Conservation (phyloP, 306 rosid species). For the Medicago arabica region DNA sequence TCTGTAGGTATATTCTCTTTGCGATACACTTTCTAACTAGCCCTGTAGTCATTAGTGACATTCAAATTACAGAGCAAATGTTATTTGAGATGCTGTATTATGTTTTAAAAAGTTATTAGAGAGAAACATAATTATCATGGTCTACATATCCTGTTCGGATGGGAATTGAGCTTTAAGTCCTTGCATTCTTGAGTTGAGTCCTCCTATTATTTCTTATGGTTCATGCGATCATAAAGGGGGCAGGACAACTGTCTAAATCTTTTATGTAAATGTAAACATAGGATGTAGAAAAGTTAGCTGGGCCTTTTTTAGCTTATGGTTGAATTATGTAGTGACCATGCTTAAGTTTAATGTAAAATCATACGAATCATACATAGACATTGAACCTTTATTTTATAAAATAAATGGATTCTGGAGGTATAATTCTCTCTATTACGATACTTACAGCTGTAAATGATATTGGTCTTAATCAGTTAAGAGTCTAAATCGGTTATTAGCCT, state of each 20-base stretch:
- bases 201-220: conserved; percentile 8
- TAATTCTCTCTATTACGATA: conserved; percentile 10
- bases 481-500: conserved; percentile 2
- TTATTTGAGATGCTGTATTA: not conserved
- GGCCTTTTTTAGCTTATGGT: not conserved
- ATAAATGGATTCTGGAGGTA: not conserved
- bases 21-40: conserved; percentile 14
- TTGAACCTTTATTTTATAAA: not conserved
- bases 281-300: not conserved
- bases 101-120: conserved; percentile 8
- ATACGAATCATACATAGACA: not conserved
- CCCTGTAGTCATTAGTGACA: conserved; percentile 3
- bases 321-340: not conserved
- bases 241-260: not conserved
- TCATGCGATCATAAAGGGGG: conserved; percentile 26
- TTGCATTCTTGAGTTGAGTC: conserved; percentile 1
- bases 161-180: conserved; percentile 1
- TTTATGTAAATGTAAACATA: conserved; percentile 7
- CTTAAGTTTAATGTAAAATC: not conserved
- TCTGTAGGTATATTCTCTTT: conserved; percentile 66
- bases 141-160: not conserved
- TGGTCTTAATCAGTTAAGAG: not conserved
- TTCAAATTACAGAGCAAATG: conserved; percentile 13
- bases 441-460: conserved; percentile 10
- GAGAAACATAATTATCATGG: not conserved